Percentiles rank a stretch among this genome's conserved stretches.
Evolutionary conservation across 1,284 basidiomycete species (phyloP).

Genomic region (Pseudomicrostroma phylloplanum): DNA sequence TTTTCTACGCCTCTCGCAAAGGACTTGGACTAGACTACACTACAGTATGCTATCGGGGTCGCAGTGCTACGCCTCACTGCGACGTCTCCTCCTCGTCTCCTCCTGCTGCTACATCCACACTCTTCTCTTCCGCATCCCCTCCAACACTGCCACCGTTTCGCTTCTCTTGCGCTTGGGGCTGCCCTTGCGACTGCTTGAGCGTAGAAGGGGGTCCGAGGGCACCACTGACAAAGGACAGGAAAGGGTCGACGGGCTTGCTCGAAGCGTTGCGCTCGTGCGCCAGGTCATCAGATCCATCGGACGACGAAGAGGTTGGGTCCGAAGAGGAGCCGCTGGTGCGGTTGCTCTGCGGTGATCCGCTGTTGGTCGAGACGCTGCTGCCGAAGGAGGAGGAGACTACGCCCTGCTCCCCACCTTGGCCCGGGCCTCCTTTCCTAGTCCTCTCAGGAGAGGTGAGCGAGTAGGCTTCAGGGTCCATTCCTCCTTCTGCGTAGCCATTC

Average conservation of each 20-base stretch:
- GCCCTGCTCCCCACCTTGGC: neutral
- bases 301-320: too few species aligned
- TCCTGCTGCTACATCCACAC: neutral
- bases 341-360: neutral
- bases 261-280: neutral
- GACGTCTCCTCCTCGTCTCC: neutral
- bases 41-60: too few species aligned
- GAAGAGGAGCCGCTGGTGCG: too few species aligned
- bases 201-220: neutral
- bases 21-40: too few species aligned
- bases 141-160: neutral
- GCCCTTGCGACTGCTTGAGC: neutral
- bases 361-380: neutral
- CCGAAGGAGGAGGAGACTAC: neutral
- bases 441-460: slow-evolving; percentile 13
- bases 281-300: neutral
- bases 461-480: neutral
- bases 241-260: slow-evolving; percentile 5
- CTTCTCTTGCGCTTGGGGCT: neutral
- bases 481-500: too few species aligned
- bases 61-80: neutral
- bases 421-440: neutral
- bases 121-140: neutral
- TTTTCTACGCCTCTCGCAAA: too few species aligned
- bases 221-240: slow-evolving; percentile 2